Evolutionary conservation across 1,284 basidiomycete species (phyloP), one percentile per base, ranked within the genome.

Genomic region (Vanrija pseudolonga): DNA sequence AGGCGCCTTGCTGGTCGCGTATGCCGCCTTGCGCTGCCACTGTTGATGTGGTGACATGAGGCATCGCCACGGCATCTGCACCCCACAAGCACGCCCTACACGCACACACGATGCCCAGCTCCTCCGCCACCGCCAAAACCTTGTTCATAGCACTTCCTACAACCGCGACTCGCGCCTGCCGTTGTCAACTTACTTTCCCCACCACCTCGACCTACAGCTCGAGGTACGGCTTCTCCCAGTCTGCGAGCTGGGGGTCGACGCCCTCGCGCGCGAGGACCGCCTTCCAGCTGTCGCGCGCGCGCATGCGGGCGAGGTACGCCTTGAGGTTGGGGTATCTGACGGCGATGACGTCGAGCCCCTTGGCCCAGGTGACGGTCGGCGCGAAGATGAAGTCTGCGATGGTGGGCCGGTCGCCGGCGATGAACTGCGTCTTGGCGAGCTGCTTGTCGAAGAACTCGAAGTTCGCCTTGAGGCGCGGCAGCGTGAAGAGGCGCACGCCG

Each of bases 361-460:
- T 45, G 46, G 54, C 52, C 56, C 56, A 58, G 20, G 24, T 41
- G 36, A 51, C 42, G 4, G 56, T 58, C 5, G 52, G 52, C 18
- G 45, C 32, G 46, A 54, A 54, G 22, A 58, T 14, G n/a, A 42
- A 54, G 52, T 58, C 56, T 32, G 50, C 47, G 7, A 40, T 46
- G 4, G 49, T 54, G 28, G 52, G 52, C 7, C 8, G 20, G 28
- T 50, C 24, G 36, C 41, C 38, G 7, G 43, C 28, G 22, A 58
- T 49, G 52, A 22, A 58, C 23, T 18, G 40, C 9, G 8, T 6
- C 20, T 41, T 6, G 7, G n/a, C 38, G 20, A 58, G 45, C 17
- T 20, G 36, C 18, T 12, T 11, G 46, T 58, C 52, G 42, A 58
- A n/a, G 20, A 24, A 8, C 2, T 36, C 42, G 14, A 48, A 51